Evolutionary conservation across 345 rosid genomes (phyloP), one percentile per base, ranked within the genome.

Genomic region (Pistacia atlantica): DNA sequence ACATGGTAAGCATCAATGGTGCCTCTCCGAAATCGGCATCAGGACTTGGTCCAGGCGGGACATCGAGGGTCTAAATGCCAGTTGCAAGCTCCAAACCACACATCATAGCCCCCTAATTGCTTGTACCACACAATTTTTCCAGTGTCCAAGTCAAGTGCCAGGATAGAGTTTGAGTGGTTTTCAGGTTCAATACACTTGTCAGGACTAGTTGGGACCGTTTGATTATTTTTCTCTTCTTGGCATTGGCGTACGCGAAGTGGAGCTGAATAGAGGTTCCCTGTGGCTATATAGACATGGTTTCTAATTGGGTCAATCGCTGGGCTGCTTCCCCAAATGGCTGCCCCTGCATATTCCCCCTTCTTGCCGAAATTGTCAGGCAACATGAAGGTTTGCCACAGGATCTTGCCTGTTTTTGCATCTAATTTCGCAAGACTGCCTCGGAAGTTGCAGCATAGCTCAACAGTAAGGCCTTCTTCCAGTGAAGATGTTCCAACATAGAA

Each of bases 1-100:
- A 3, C 1, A 76, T 54, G 37, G 54, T 63, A 1, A 82, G 38
- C 78, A 82, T 76, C 85, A 82, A 71, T 8, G 85, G 85, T 7
- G 80, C 85, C 49, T 79, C 85, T 22, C 65, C 74, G 52, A 83
- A 83, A 83, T 79, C 85, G 13, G 85, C 85, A 69, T 83, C 83
- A 0, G 83, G 79, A 38, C 42, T 83, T 0, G 85, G 85, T 3
- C 85, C 83, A 17, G 77, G 76, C 0, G 85, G 85, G 85, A 69
- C 85, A 83, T 28, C 45, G 33, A n/a, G 83, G 70, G 1, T 60
- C 55, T 8, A 71, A 75, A 8, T 35, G 67, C 66, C 72, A 51
- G 48, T 46, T 67, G 37, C 83, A 83, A 7, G 83, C 83, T 0
- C 55, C 12, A 64, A 83, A 83, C 85, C 83, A 83, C 0, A 83